These are phyloP conservation scores for Zygnema cylindricum DNA, from an alignment of 139 green algal species.

Conservation along the genomic window DNA sequence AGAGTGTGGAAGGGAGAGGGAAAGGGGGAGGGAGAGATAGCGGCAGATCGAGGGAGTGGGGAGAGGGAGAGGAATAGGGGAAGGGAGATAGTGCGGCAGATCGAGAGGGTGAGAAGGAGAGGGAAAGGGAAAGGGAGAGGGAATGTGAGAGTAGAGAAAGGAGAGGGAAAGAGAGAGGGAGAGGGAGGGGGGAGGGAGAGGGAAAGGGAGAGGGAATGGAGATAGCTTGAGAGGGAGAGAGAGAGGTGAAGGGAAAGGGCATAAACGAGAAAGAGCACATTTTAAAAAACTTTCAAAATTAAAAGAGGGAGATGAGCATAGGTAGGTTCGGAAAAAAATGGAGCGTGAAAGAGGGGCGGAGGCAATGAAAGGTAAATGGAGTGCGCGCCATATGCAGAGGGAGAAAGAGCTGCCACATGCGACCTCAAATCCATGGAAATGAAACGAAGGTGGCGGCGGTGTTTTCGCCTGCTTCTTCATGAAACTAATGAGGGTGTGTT, in stretches of 20 bases:
- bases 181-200: neutral
- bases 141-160: neutral
- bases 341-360: no score
- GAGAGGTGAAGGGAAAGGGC: neutral
- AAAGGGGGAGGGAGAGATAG: neutral
- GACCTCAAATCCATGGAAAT: no score
- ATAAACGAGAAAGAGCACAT: neutral
- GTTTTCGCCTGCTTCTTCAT: no score
- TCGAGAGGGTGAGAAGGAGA: neutral
- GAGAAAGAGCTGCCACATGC: no score
- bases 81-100: neutral
- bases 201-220: neutral
- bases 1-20: neutral
- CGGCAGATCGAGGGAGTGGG: neutral
- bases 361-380: no score
- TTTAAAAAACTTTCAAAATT: no score
- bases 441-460: no score
- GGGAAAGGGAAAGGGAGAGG: neutral
- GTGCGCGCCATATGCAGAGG: no score
- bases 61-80: neutral
- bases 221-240: neutral
- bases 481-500: no score
- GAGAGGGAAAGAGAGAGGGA: neutral
- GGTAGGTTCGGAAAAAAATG: no score
- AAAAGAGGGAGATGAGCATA: no score